Evolutionary conservation across 495 filamentous ascomycete species (phyloP).

Genomic region (Hyaloscypha hepaticicola): DNA sequence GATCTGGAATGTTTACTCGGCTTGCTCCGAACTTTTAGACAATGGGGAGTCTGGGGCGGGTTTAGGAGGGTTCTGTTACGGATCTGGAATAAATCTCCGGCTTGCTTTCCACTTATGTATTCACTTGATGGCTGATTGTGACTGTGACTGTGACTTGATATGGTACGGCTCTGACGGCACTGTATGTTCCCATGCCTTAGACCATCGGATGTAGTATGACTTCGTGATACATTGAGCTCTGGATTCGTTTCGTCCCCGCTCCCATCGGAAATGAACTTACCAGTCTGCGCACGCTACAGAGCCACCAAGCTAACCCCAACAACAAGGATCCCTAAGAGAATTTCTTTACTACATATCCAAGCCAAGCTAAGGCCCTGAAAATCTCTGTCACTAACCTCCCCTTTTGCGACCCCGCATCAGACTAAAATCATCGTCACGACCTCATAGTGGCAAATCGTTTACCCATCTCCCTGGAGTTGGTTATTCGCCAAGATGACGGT

Average conservation of each 20-base stretch:
- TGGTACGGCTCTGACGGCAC: too few species aligned
- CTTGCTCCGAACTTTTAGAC: not conserved
- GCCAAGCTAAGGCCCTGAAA: not conserved
- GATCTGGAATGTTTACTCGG: not conserved
- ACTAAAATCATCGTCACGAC: not conserved
- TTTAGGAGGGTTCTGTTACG: not conserved
- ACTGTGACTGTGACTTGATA: too few species aligned
- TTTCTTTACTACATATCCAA: not conserved
- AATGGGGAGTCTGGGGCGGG: not conserved
- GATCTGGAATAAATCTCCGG: not conserved
- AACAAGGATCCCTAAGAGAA: not conserved
- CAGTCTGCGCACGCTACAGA: not conserved
- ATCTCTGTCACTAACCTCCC: not conserved
- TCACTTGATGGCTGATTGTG: not conserved
- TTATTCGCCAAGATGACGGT: not conserved
- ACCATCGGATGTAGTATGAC: too few species aligned
- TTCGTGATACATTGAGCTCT: too few species aligned
- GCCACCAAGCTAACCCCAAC: not conserved
- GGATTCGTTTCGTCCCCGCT: not conserved
- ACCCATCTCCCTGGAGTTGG: not conserved
- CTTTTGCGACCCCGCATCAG: not conserved
- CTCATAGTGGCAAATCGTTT: not conserved
- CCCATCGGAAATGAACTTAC: not conserved
- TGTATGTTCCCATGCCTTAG: too few species aligned
- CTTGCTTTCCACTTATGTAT: not conserved